phyloP scores from a whole-genome alignment of 495 filamentous ascomycete species.

The Aspergillus sclerotioniger region DNA sequence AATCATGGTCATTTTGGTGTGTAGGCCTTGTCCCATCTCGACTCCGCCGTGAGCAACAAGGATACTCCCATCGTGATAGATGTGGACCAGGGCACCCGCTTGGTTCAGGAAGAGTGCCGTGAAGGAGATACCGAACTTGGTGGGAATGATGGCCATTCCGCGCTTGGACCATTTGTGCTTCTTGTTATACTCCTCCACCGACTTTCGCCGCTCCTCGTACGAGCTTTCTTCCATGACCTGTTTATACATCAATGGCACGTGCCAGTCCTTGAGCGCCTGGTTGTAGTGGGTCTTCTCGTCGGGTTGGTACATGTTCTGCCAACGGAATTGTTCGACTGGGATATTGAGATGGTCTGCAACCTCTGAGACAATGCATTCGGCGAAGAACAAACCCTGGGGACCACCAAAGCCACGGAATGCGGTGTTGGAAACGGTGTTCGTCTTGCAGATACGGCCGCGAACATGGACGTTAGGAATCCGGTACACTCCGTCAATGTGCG shows the following conservation, averaged over 20 bases:
- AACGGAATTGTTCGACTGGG: constrained; percentile 73
- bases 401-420: constrained; percentile 97
- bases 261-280: constrained; percentile 86
- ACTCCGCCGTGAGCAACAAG: constrained; percentile 94
- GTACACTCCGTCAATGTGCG: constrained; percentile 88
- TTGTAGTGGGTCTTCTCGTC: constrained; percentile 87
- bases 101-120: constrained; percentile 96
- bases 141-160: constrained; percentile 85
- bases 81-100: constrained; percentile 91
- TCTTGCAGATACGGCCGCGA: constrained; percentile 82
- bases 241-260: constrained; percentile 90
- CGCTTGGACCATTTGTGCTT: constrained; percentile 94
- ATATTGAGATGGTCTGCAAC: constrained; percentile 88
- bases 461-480: constrained; percentile 83
- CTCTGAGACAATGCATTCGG: constrained; percentile 85
- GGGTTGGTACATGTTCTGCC: constrained; percentile 87
- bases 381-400: constrained; percentile 94
- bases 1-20: constrained; percentile 97
- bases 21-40: constrained; percentile 97
- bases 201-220: constrained; percentile 67
- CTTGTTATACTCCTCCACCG: constrained; percentile 78
- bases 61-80: constrained; percentile 96
- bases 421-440: constrained; percentile 95
- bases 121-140: constrained; percentile 98
- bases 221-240: constrained; percentile 79